Evolutionary conservation across 805 yeast species (phyloP).

Genomic region (Kazachstania taianensis): DNA sequence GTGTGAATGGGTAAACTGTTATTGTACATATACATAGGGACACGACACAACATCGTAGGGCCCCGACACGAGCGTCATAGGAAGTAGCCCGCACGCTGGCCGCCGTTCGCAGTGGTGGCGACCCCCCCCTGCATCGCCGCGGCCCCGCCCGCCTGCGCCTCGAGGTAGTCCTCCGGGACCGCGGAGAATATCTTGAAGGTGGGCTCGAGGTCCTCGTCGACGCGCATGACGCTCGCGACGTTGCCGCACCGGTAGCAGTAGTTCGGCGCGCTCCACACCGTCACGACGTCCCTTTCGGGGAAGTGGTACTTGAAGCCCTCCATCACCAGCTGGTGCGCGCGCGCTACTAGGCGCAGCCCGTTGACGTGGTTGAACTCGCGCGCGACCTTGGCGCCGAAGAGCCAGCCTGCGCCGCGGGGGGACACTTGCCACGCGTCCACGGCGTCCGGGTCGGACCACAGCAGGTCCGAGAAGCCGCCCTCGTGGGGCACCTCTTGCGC

Average conservation of each 20-base stretch:
- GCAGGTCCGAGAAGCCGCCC: slow-evolving; percentile 95
- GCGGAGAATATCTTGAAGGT: slow-evolving; percentile 91
- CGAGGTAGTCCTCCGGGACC: slow-evolving; percentile 68
- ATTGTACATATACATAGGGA: not conserved
- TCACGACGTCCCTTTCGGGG: slow-evolving; percentile 90
- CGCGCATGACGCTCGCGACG: slow-evolving; percentile 96
- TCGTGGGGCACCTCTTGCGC: slow-evolving; percentile 99
- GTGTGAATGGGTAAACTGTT: not conserved
- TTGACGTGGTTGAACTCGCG: slow-evolving; percentile 94
- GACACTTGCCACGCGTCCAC: slow-evolving; percentile 98
- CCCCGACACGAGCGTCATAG: slow-evolving; percentile 9
- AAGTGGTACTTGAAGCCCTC: slow-evolving; percentile 96
- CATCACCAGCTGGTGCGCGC: slow-evolving; percentile 98
- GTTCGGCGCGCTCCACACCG: slow-evolving; percentile 97
- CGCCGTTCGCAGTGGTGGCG: slow-evolving; percentile 17
- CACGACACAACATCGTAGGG: not conserved
- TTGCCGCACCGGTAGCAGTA: slow-evolving; percentile 97
- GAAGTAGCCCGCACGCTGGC: slow-evolving; percentile 30
- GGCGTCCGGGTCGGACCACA: slow-evolving; percentile 97
- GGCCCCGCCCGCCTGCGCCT: slow-evolving; percentile 13
- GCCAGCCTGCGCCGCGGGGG: slow-evolving; percentile 98
- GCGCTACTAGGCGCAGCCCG: slow-evolving; percentile 75
- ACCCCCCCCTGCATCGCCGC: slow-evolving; percentile 15
- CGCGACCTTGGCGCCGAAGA: slow-evolving; percentile 88
- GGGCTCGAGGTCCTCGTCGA: slow-evolving; percentile 77